Conservation (phyloP, 257 asterid species). For the Penstemon barbatus region DNA sequence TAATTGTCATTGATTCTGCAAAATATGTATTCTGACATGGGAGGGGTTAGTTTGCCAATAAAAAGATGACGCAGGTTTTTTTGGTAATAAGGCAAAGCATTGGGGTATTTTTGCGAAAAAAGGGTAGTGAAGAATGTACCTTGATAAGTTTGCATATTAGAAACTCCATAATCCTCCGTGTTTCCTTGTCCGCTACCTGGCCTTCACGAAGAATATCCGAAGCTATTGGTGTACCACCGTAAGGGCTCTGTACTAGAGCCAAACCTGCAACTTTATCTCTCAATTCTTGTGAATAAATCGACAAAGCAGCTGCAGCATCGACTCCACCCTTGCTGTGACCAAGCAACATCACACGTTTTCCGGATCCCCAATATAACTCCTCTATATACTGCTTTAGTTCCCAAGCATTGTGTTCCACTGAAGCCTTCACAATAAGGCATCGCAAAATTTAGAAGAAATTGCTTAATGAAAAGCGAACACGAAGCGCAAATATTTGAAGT, state of each 20-base stretch:
- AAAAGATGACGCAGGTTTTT: too few species aligned
- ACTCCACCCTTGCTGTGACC: slow-evolving; percentile 99
- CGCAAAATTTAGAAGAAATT: background rate
- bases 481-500: slow-evolving; percentile 8
- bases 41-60: too few species aligned
- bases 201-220: slow-evolving; percentile 97
- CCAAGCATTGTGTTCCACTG: slow-evolving; percentile 92
- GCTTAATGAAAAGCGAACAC: background rate
- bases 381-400: slow-evolving; percentile 87
- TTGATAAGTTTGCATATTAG: slow-evolving; percentile 77
- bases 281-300: slow-evolving; percentile 66
- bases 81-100: too few species aligned
- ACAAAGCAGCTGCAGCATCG: slow-evolving; percentile 95
- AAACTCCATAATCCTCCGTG: slow-evolving; percentile 81
- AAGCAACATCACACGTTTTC: slow-evolving; percentile 83
- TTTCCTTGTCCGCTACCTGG: slow-evolving; percentile 82
- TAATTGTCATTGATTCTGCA: too few species aligned
- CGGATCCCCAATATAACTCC: slow-evolving; percentile 95
- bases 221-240: slow-evolving; percentile 86
- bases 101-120: too few species aligned
- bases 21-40: too few species aligned
- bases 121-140: slow-evolving; percentile 42
- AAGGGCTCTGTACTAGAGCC: slow-evolving; percentile 94
- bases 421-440: slow-evolving; percentile 49
- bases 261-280: slow-evolving; percentile 83